These are phyloP conservation scores for Kluyveromyces sp. DNA, from an alignment of 1,139 yeast species.

Conservation along the genomic window DNA sequence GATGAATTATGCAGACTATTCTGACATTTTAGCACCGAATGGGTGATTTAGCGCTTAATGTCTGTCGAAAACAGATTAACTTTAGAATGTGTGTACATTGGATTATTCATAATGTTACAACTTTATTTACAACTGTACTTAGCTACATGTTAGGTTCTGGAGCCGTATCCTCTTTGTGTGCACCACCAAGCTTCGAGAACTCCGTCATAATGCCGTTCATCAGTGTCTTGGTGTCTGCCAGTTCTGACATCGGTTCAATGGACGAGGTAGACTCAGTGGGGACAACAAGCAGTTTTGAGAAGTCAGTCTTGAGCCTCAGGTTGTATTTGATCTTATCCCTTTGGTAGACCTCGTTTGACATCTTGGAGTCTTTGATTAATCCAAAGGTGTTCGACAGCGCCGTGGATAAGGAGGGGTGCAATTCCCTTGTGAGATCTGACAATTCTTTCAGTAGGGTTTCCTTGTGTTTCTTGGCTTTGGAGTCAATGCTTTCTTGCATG, in stretches of 20 bases:
- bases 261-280: neutral
- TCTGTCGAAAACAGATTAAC: too few species aligned
- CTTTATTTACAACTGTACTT: too few species aligned
- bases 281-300: neutral
- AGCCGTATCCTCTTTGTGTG: neutral
- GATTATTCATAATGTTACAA: constrained; percentile 1
- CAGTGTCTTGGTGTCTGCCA: neutral
- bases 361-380: constrained; percentile 14
- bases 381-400: constrained; percentile 28
- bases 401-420: constrained; percentile 26
- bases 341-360: constrained; percentile 10
- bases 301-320: constrained; percentile 9
- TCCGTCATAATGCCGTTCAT: neutral
- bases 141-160: neutral
- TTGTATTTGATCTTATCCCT: constrained; percentile 17
- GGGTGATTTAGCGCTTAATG: too few species aligned
- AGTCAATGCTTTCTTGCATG: constrained; percentile 11
- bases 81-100: too few species aligned
- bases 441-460: constrained; percentile 11
- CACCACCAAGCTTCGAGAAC: neutral
- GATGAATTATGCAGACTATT: too few species aligned
- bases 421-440: constrained; percentile 17
- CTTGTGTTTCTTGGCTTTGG: constrained; percentile 13
- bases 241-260: neutral
- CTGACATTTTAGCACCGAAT: too few species aligned